Evolutionary conservation across 2,329 filamentous ascomycete species (phyloP).

Genomic region (Colletotrichum noveboracense): DNA sequence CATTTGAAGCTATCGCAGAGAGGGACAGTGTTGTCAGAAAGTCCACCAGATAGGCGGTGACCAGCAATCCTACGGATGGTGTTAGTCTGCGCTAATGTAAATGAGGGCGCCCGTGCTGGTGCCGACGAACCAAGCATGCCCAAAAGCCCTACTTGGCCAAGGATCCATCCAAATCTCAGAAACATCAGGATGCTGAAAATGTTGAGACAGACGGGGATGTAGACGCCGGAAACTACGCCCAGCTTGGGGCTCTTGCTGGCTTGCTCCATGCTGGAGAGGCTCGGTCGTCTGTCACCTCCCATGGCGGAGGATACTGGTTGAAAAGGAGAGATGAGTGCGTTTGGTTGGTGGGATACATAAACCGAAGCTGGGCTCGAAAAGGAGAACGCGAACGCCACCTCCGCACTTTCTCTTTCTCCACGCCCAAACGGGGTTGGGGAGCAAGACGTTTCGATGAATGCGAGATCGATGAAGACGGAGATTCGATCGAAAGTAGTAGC

Average conservation of each 20-base stretch:
- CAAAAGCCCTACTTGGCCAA: slow-evolving; percentile 79
- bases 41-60: slow-evolving; percentile 80
- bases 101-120: not conserved
- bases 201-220: slow-evolving; percentile 87
- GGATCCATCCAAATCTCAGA: slow-evolving; percentile 82
- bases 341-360: not conserved
- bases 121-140: slow-evolving; percentile 73
- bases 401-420: not conserved
- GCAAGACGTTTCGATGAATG: not conserved
- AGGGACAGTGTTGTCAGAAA: slow-evolving; percentile 86
- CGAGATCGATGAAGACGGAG: not conserved
- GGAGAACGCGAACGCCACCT: slow-evolving; percentile 1
- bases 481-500: not conserved
- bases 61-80: slow-evolving; percentile 64
- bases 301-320: not conserved
- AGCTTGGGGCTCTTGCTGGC: slow-evolving; percentile 63
- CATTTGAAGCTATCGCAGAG: slow-evolving; percentile 88
- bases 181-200: slow-evolving; percentile 94
- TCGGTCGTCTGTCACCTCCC: slow-evolving; percentile 17
- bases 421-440: not conserved
- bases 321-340: not conserved
- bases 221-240: slow-evolving; percentile 79
- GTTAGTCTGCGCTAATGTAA: slow-evolving; percentile 22
- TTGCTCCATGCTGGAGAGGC: slow-evolving; percentile 34
- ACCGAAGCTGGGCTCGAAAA: not conserved